Percentiles rank a stretch among this genome's conserved stretches.
Conservation (phyloP, 495 filamentous ascomycete genomes). For the Penicillium robsamsonii region DNA sequence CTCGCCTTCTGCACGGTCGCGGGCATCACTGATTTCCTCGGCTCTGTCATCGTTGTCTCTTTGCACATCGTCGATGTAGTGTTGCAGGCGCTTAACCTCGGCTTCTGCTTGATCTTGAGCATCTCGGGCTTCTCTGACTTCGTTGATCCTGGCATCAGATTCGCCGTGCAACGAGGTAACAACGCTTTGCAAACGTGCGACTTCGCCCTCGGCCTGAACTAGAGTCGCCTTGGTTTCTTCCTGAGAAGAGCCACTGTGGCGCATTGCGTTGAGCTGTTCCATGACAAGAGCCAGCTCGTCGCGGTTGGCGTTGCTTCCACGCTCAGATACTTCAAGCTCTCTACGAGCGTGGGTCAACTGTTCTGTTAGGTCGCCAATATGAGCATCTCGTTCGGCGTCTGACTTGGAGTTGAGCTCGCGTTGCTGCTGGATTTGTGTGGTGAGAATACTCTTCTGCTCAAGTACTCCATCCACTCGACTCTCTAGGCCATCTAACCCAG, state of each 20-base stretch:
- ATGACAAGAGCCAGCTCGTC: slow-evolving; percentile 45
- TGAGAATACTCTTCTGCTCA: slow-evolving; percentile 80
- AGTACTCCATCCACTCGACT: slow-evolving; percentile 54
- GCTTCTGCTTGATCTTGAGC: slow-evolving; percentile 29
- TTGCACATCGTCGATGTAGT: slow-evolving; percentile 14
- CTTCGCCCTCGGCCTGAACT: slow-evolving; percentile 50
- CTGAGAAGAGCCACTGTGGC: slow-evolving; percentile 29
- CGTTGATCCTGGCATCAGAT: slow-evolving; percentile 31
- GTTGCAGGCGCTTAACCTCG: slow-evolving; percentile 21
- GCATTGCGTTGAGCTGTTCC: slow-evolving; percentile 48
- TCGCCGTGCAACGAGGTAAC: slow-evolving; percentile 32
- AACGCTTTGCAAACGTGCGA: slow-evolving; percentile 38
- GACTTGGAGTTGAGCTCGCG: slow-evolving; percentile 76
- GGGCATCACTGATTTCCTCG: slow-evolving; percentile 41
- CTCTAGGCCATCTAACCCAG: slow-evolving; percentile 75
- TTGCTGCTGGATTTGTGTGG: slow-evolving; percentile 89
- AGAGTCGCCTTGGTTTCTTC: slow-evolving; percentile 39
- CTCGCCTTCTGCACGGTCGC: slow-evolving; percentile 27
- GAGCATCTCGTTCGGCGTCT: slow-evolving; percentile 55
- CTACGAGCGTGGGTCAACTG: slow-evolving; percentile 44
- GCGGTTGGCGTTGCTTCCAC: slow-evolving; percentile 36
- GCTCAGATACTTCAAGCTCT: slow-evolving; percentile 39
- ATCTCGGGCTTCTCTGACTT: slow-evolving; percentile 45
- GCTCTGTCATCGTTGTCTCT: slow-evolving; percentile 1
- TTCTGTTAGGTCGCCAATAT: slow-evolving; percentile 51